These are phyloP conservation scores for Tolypocladium guangdongense DNA, from an alignment of 2,329 filamentous ascomycete genomes.

Conservation along the genomic window DNA sequence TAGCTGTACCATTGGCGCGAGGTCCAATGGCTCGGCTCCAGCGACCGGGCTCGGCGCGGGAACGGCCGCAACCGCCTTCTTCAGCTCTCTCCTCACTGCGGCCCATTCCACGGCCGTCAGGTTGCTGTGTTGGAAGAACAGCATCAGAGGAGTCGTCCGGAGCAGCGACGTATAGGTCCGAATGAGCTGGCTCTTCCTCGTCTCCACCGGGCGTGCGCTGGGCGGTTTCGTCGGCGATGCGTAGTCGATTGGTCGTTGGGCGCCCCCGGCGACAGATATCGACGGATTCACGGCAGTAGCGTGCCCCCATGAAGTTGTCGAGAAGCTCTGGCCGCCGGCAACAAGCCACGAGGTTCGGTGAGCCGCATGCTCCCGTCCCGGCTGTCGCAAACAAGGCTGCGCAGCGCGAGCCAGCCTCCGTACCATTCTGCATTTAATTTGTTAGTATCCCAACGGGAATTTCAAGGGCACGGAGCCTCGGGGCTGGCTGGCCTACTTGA, in stretches of 20 bases:
- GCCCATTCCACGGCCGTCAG: constrained; percentile 55
- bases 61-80: constrained; percentile 31
- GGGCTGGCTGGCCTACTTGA: neutral
- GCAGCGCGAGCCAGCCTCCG: constrained; percentile 7
- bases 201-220: constrained; percentile 75
- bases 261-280: constrained; percentile 2
- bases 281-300: constrained; percentile 10
- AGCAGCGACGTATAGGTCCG: constrained; percentile 82
- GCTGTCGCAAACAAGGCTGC: constrained; percentile 10
- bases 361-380: constrained; percentile 2
- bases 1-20: constrained; percentile 57
- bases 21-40: constrained; percentile 24
- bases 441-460: neutral
- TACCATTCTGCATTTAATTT: constrained; percentile 9
- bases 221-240: constrained; percentile 68
- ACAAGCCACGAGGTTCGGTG: constrained; percentile 8
- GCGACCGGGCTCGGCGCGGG: constrained; percentile 16
- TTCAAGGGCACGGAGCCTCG: neutral
- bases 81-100: constrained; percentile 31
- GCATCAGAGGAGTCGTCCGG: constrained; percentile 71
- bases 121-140: constrained; percentile 69
- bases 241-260: constrained; percentile 32
- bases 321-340: constrained; percentile 12
- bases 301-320: constrained; percentile 11
- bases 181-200: constrained; percentile 79